These are phyloP conservation scores for Helichrysum umbraculigerum DNA, from an alignment of 129 eudicot species.

Conservation along the genomic window DNA sequence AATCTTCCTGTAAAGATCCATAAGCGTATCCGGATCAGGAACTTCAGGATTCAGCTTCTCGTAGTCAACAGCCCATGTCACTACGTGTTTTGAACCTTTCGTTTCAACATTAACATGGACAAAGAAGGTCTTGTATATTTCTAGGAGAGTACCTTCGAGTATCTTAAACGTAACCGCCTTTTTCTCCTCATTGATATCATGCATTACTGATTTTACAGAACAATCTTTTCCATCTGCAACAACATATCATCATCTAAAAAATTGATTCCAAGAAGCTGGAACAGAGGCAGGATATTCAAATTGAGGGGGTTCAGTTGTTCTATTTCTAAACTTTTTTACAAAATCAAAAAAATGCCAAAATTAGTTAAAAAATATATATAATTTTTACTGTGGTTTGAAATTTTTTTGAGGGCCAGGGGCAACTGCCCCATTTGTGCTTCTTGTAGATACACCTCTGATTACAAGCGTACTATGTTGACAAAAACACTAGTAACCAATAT, in stretches of 20 bases:
- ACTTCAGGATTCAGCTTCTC: slow-evolving; percentile 18
- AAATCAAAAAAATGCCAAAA: neutral
- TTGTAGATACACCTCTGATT: too few species aligned
- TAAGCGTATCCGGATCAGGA: slow-evolving; percentile 28
- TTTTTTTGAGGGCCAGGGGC: too few species aligned
- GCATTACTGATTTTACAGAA: slow-evolving; percentile 11
- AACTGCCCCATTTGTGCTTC: too few species aligned
- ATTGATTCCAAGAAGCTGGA: neutral
- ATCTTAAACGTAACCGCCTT: slow-evolving; percentile 16
- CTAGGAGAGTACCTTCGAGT: slow-evolving; percentile 27
- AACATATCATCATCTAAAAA: neutral
- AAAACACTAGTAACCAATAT: too few species aligned
- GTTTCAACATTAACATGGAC: slow-evolving; percentile 17
- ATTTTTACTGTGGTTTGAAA: too few species aligned
- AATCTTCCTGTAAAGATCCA: slow-evolving; percentile 4
- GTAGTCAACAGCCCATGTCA: slow-evolving; percentile 31
- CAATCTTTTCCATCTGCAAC: slow-evolving; percentile 34
- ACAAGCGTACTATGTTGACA: too few species aligned
- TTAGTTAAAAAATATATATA: too few species aligned
- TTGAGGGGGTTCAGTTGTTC: too few species aligned
- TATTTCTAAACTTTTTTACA: neutral
- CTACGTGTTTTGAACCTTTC: slow-evolving; percentile 11
- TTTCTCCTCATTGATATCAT: slow-evolving; percentile 26
- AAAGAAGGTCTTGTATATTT: slow-evolving; percentile 20
- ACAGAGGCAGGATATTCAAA: too few species aligned